Evolutionary conservation across 805 yeast genomes (phyloP), one percentile per base, ranked within the genome.

Genomic region (Ogataea chonburiensis): DNA sequence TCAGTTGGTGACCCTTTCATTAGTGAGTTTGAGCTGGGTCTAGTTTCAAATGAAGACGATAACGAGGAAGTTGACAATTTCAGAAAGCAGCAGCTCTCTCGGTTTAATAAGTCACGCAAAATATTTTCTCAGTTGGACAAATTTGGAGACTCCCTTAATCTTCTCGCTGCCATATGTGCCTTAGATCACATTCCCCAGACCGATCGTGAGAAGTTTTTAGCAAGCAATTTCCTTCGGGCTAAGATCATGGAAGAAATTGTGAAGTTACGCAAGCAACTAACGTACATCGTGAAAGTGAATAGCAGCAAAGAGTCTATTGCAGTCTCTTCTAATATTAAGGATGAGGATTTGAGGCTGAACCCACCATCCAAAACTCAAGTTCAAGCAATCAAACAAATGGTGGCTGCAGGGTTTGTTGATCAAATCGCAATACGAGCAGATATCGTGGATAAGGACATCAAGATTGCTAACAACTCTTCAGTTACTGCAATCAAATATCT

Each of bases 1-100:
- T 81, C 97, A 0, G 97, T 93, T 28, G 97, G 97, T 5, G 95
- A 89, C 52, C 96, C 95, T 11, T 88, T 87, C 50, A 61, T 86
- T 21, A 71, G 70, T 25, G 95, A 84, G 55, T 75, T 73, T 45
- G 96, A 86, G 52, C 56, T 86, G 8, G 91, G 93, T 1, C 65
- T 82, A n/a, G 63, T 54, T 10, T 71, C 66, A 15, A 65, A 52
- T 6, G 64, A 66, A 14, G 64, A 63, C 14, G 69, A 65, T 17
- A 61, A 56, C 24, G 63, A 54, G 10, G 60, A 57, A 26, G 65
- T 54, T 33, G 56, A 55, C 12, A 39, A 72, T 43, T 51, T 49
- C 3, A 58, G 51, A 38, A 63, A 73, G 38, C 58, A 60, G 7
- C 45, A 73, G 15, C 68, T 82, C 37, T 47, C 75, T 3, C 68